A percentile compares a stretch with the other conserved stretches of the same genome.
Evolutionary conservation across 129 eudicot species (phyloP).

Genomic region (Ambrosia trifida): DNA sequence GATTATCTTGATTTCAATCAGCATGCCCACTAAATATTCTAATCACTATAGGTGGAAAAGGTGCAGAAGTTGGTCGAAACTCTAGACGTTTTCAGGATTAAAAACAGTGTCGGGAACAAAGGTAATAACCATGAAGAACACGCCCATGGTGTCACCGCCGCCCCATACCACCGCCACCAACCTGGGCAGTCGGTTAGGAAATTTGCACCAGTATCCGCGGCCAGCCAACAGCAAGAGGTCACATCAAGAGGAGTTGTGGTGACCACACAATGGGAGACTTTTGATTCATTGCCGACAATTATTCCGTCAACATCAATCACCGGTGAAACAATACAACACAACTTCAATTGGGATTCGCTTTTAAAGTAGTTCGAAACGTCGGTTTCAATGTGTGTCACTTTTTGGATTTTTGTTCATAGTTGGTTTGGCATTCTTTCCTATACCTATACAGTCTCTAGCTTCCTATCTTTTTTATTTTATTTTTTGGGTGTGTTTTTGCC

Average conservation of each 20-base stretch:
- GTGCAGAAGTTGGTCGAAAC: constrained; percentile 78
- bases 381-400: constrained; percentile 30
- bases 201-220: constrained; percentile 27
- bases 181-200: constrained; percentile 19
- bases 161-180: no score
- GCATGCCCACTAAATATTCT: not conserved
- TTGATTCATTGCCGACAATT: constrained; percentile 54
- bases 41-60: constrained; percentile 51
- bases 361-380: constrained; percentile 34
- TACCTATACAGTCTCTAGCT: constrained; percentile 27
- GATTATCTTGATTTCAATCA: not conserved
- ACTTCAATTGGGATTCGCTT: constrained; percentile 53
- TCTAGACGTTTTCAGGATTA: constrained; percentile 63
- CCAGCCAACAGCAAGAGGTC: constrained; percentile 33
- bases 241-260: constrained; percentile 52
- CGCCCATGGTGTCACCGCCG: no score
- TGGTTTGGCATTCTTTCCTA: constrained; percentile 54
- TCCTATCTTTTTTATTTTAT: not conserved
- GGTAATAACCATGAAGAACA: no score
- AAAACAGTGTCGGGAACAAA: constrained; percentile 12
- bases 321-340: constrained; percentile 3
- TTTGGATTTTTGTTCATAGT: constrained; percentile 36
- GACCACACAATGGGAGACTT: constrained; percentile 89
- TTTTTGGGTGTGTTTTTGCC: no score
- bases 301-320: constrained; percentile 29